Base-by-base conservation (phyloP, 495 filamentous ascomycete species). In the Viridothelium virens region DNA sequence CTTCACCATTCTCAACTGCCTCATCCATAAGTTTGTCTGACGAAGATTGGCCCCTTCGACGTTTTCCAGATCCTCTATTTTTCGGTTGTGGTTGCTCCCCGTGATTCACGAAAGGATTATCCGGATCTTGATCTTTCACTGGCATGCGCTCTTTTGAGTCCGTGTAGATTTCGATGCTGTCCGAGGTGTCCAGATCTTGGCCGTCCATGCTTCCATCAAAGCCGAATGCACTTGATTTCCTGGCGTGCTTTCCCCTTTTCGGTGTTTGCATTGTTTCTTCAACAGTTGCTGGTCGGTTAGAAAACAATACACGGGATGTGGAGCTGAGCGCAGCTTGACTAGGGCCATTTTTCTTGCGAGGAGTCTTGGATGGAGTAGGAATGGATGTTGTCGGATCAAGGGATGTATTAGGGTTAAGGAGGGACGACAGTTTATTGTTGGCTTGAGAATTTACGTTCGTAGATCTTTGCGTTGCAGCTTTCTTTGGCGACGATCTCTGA, bases 281-380 rank as follows among this genome's bases (percentile, higher is more conserved):
- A 4, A 79, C 73, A 41, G 73, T 74, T 56, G 74, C 75, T 37
- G 77, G 72, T n/a, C 76, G 77, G 62, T 74, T 71, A 7, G 79
- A 75, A 73, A 96, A 96, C 1, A 98, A 79, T 65, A 86, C 86
- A 70, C 92, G 89, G 25, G 91, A 86, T 39, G 91, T 83, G 11
- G 83, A 76, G 56, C 81, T 80, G 61, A 91, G 78, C 36, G 86
- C 82, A 41, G 79, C 78, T 65, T 82, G 78, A 34, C 74, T 69
- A 63, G 77, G 74, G 3, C 84, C 77, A 6, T 85, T 84, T 67
- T 87, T 85, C 77, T 89, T 89, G 63, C 84, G 84, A 0, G 94
- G 94, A 2, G 93, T 96, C 77, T 96, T 98, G 61, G 85, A 85
- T 11, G 94, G 94, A 11, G 94, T 97, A 3, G 91, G 92, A 61